phyloP scores from a whole-genome alignment of 805 yeast genomes.

The Wickerhamiella australiensis region DNA sequence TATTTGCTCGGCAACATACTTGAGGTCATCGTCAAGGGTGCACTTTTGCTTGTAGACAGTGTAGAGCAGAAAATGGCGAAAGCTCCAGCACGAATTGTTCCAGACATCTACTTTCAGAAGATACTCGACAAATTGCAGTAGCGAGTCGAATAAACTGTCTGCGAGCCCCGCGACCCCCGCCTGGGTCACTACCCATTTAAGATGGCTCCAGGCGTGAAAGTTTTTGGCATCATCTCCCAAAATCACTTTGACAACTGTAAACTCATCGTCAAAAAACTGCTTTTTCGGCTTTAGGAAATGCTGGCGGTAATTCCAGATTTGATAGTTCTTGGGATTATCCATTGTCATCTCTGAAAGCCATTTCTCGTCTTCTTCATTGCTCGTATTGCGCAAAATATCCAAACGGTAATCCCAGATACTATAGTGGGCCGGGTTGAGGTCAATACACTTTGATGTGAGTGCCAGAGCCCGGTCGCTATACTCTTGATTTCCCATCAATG shows the following conservation, averaged over 20 bases:
- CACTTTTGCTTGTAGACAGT: slow-evolving; percentile 16
- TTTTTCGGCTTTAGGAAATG: slow-evolving; percentile 35
- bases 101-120: slow-evolving; percentile 52
- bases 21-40: slow-evolving; percentile 38
- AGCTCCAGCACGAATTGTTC: slow-evolving; percentile 92
- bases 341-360: slow-evolving; percentile 73
- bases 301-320: slow-evolving; percentile 92
- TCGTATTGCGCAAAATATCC: slow-evolving; percentile 24
- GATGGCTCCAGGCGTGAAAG: slow-evolving; percentile 92
- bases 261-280: slow-evolving; percentile 39
- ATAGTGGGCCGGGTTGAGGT: slow-evolving; percentile 75
- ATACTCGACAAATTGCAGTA: slow-evolving; percentile 39
- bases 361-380: slow-evolving; percentile 43
- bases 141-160: slow-evolving; percentile 28
- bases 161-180: slow-evolving; percentile 1
- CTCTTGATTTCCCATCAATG: slow-evolving; percentile 48
- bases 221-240: slow-evolving; percentile 72
- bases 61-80: slow-evolving; percentile 49
- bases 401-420: slow-evolving; percentile 58
- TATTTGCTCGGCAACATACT: slow-evolving; percentile 40
- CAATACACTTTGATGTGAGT: slow-evolving; percentile 52
- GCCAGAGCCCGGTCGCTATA: slow-evolving; percentile 57
- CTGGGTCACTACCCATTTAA: slow-evolving; percentile 65
- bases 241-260: slow-evolving; percentile 53
- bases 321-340: slow-evolving; percentile 80